phyloP scores from a whole-genome alignment of 2,329 filamentous ascomycete species.

The Fusarium cyanostomum region DNA sequence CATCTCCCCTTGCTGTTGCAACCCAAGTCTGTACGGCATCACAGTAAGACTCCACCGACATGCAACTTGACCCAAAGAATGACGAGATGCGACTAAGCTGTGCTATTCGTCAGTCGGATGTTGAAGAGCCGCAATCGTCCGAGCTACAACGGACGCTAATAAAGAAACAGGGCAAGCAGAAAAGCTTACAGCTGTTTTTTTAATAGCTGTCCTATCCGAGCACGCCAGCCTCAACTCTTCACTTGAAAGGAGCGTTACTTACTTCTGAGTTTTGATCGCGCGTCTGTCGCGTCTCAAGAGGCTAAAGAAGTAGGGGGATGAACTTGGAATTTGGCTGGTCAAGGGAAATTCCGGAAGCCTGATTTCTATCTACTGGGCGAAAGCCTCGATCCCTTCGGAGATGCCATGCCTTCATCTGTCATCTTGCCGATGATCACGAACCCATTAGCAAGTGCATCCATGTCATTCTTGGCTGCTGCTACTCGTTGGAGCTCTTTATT shows the following conservation, averaged over 20 bases:
- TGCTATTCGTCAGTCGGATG: neutral
- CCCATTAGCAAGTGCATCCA: slow-evolving; percentile 1
- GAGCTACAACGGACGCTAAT: neutral
- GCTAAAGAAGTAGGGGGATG: neutral
- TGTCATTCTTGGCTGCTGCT: slow-evolving; percentile 1
- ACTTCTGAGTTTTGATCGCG: slow-evolving; percentile 9
- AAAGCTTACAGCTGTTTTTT: neutral
- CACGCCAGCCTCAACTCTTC: neutral
- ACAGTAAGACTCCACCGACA: slow-evolving; percentile 18
- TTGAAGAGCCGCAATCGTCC: slow-evolving; percentile 1
- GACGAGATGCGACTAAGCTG: slow-evolving; percentile 4
- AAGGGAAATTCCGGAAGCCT: slow-evolving; percentile 2
- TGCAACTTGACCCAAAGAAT: slow-evolving; percentile 9
- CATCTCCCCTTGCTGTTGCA: slow-evolving; percentile 7
- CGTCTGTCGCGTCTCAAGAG: neutral
- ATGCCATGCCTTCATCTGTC: neutral
- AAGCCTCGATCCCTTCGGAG: neutral
- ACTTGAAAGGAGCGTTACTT: neutral
- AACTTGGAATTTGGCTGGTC: neutral
- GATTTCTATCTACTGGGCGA: neutral
- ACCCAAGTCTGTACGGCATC: slow-evolving; percentile 9
- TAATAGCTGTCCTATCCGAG: neutral
- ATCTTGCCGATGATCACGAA: neutral
- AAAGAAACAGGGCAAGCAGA: neutral
- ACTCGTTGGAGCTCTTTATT: neutral